phyloP scores from a whole-genome alignment of 805 yeast species.

The Wickerhamomyces chambardii region DNA sequence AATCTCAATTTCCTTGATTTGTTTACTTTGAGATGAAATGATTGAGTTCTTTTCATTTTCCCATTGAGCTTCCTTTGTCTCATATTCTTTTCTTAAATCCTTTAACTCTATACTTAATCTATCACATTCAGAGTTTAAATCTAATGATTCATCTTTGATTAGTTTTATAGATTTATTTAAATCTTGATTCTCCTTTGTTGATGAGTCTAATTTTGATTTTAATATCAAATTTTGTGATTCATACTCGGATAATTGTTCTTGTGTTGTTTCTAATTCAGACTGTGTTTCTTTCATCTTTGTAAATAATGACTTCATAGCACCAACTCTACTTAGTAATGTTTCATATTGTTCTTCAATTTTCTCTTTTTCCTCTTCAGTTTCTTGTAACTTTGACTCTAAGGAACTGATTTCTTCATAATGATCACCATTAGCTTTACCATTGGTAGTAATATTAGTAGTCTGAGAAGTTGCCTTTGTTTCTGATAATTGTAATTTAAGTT shows the following conservation, averaged over 20 bases:
- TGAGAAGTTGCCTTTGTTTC: conserved; percentile 2
- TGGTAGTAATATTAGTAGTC: neutral
- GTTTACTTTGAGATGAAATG: conserved; percentile 12
- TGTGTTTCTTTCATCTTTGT: conserved; percentile 67
- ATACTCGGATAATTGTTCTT: conserved; percentile 40
- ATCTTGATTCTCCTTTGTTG: conserved; percentile 24
- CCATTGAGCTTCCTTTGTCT: conserved; percentile 9
- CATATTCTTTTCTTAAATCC: conserved; percentile 24
- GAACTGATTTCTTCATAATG: conserved; percentile 6
- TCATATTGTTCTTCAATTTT: conserved; percentile 53
- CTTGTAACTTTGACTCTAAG: conserved; percentile 21
- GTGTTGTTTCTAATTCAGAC: conserved; percentile 45
- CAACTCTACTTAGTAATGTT: conserved; percentile 47
- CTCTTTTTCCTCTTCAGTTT: conserved; percentile 41
- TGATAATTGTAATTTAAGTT: conserved; percentile 5
- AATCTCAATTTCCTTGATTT: conserved; percentile 29
- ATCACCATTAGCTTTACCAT: neutral
- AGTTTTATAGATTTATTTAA: conserved; percentile 21
- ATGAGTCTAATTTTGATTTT: conserved; percentile 22
- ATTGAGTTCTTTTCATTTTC: conserved; percentile 6
- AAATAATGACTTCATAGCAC: conserved; percentile 69
- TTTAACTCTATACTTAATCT: conserved; percentile 32
- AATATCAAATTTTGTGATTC: conserved; percentile 29
- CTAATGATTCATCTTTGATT: conserved; percentile 32
- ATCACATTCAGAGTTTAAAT: conserved; percentile 47